These are phyloP conservation scores for Aspergillus novofumigatus DNA, from an alignment of 2,329 filamentous ascomycete species.

Conservation along the genomic window DNA sequence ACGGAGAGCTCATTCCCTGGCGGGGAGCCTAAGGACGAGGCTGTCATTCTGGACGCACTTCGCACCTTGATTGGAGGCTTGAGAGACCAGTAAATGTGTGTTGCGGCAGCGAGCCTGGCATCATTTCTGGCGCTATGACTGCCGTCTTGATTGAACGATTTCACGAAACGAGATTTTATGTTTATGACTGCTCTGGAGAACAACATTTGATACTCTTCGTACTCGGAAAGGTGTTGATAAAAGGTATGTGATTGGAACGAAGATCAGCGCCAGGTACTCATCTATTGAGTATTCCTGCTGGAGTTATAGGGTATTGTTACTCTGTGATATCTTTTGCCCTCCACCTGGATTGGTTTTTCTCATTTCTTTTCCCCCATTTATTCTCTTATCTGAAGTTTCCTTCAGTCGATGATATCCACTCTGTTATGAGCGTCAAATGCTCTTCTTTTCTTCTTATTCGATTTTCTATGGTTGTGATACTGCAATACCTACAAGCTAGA, in stretches of 20 bases:
- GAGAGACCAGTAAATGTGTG: slow-evolving; percentile 27
- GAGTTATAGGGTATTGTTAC: neutral
- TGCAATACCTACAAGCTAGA: neutral
- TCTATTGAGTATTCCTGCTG: neutral
- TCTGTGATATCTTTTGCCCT: slow-evolving; percentile 9
- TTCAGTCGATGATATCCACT: slow-evolving; percentile 22
- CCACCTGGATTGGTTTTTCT: slow-evolving; percentile 1
- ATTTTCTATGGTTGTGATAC: neutral
- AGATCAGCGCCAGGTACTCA: neutral
- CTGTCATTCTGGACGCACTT: slow-evolving; percentile 40
- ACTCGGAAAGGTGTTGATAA: slow-evolving; percentile 9
- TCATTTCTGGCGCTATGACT: neutral
- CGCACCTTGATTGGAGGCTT: slow-evolving; percentile 37
- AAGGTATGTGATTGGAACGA: slow-evolving; percentile 1
- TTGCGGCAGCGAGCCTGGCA: neutral
- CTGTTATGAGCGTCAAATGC: slow-evolving; percentile 14
- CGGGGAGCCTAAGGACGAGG: slow-evolving; percentile 42
- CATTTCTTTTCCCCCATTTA: slow-evolving; percentile 13
- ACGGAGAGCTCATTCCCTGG: slow-evolving; percentile 41
- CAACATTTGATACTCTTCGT: slow-evolving; percentile 6
- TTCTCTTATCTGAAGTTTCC: slow-evolving; percentile 6
- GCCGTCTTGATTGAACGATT: slow-evolving; percentile 10
- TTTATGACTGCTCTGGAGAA: slow-evolving; percentile 7
- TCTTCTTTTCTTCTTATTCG: slow-evolving; percentile 6
- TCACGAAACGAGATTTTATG: slow-evolving; percentile 13